Conservation (phyloP, 768 basidiomycete species). For the Omphalotus guepiniiformis region DNA sequence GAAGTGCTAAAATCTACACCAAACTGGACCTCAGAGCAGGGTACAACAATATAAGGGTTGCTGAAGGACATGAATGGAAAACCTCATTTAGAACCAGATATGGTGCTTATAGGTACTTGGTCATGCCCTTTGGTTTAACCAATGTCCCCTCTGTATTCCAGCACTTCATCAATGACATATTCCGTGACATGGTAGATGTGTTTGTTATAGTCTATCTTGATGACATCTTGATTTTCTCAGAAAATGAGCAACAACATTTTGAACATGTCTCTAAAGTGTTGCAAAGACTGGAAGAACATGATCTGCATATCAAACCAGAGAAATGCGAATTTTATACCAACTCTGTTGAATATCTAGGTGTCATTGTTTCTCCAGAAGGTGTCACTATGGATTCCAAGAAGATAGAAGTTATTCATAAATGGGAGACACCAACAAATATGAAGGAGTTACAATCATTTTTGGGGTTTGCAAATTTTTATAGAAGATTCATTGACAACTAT, state of each 20-base stretch:
- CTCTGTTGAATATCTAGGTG: conserved; percentile 17
- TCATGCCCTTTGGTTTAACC: conserved; percentile 38
- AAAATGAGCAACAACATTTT: conserved; percentile 11
- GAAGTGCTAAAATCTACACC: conserved; percentile 24
- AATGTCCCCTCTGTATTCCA: conserved; percentile 29
- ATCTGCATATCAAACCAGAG: conserved; percentile 19
- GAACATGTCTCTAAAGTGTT: conserved; percentile 15
- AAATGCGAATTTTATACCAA: conserved; percentile 19
- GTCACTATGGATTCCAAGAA: conserved; percentile 35
- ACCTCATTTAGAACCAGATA: conserved; percentile 33
- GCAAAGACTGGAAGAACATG: conserved; percentile 14
- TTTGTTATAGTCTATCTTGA: conserved; percentile 29
- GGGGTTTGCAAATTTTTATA: conserved; percentile 38
- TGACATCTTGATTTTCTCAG: conserved; percentile 23
- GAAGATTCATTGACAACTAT: conserved; percentile 29
- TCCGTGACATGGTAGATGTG: conserved; percentile 21
- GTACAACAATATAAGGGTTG: conserved; percentile 39
- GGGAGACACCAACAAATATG: conserved; percentile 29
- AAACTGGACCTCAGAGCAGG: conserved; percentile 36
- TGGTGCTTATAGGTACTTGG: conserved; percentile 35
- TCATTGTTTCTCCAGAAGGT: background rate
- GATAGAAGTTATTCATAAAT: conserved; percentile 29
- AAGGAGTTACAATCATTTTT: conserved; percentile 35
- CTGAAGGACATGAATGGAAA: conserved; percentile 40
- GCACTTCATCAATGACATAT: conserved; percentile 32